A percentile compares a stretch with the other conserved stretches of the same genome.
These are phyloP conservation scores for Melastoma candidum DNA, from an alignment of 441 rosid species.

Conservation along the genomic window DNA sequence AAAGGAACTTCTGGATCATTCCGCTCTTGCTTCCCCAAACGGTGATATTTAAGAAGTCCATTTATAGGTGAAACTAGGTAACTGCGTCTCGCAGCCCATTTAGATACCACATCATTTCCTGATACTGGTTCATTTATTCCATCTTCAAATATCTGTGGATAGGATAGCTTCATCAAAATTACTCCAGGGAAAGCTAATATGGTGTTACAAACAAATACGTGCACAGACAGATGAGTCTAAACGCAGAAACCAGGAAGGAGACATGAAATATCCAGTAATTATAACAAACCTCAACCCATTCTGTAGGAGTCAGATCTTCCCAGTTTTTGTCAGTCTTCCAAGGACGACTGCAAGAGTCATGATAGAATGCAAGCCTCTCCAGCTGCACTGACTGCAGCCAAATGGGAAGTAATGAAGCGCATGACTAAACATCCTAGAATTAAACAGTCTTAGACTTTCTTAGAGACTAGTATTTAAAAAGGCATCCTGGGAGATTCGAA, in stretches of 20 bases:
- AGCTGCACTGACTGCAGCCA: conserved; percentile 81
- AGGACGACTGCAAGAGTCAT: conserved; percentile 67
- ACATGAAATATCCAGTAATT: conserved; percentile 9
- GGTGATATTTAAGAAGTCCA: conserved; percentile 89
- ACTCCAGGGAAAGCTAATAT: too few species aligned
- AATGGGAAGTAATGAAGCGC: too few species aligned
- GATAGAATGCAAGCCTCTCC: conserved; percentile 92
- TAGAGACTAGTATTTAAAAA: too few species aligned
- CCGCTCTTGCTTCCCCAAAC: conserved; percentile 96
- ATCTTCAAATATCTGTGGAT: conserved; percentile 80
- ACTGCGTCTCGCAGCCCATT: conserved; percentile 72
- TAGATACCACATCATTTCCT: conserved; percentile 34
- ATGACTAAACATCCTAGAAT: too few species aligned
- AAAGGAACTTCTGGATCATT: conserved; percentile 83
- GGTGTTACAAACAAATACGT: too few species aligned
- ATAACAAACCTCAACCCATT: conserved; percentile 87
- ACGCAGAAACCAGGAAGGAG: conserved; percentile 6
- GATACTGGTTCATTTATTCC: conserved; percentile 65
- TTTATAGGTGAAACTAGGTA: conserved; percentile 88
- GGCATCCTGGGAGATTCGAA: too few species aligned
- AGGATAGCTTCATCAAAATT: conserved; percentile 3
- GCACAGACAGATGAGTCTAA: too few species aligned
- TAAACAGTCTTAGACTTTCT: too few species aligned
- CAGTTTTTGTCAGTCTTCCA: conserved; percentile 83
- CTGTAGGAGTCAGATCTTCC: conserved; percentile 84